Evolutionary conservation across 208 protist genomes (phyloP), one percentile per base, ranked within the genome.

Genomic region (Trypanosoma grayi): DNA sequence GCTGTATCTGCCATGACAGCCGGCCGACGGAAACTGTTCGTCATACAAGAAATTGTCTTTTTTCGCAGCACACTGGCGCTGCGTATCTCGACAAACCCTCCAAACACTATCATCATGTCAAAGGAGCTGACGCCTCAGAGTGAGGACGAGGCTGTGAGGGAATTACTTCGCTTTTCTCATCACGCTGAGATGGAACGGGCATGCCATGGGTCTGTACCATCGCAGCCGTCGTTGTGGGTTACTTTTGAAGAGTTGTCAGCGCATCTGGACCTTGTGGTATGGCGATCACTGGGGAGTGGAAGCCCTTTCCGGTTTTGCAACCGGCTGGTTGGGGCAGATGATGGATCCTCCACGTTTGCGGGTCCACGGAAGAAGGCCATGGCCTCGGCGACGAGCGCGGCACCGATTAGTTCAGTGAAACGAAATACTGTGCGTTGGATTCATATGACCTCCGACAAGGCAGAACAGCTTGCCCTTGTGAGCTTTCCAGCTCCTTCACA

Each of bases 61-160:
- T 90, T 92, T 36, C 81, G 79, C 27, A 80, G 89, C 64, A 92
- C 84, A 4, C 53, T 92, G 8, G 88, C 88, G 0, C 24, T 94
- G 1, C 67, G 71, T 10, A 63, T 94, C 5, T 73, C 60, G n/a
- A 92, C 88, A 2, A 87, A 78, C 11, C 80, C 88, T 10, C 50
- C 74, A 8, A 43, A 59, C 0, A 48, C 60, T 31, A 52, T 90
- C 25, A 46, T 31, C 55, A 60, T 80, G 18, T 1, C 57, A 20
- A 58, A 45, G 18, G 18, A 37, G 20, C 30, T 65, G 16, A 54
- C n/a, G 0, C 31, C 45, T 9, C 72, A 88, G 22, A 68, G 60
- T 24, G 70, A 81, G 28, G 60, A 75, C 46, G 70, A 81, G 41
- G 71, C 78, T 48, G 84, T 90, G 44, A 69, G 70, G 18, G 64